These are phyloP conservation scores for Aspergillus texensis DNA, from an alignment of 2,329 filamentous ascomycete genomes.

Conservation along the genomic window DNA sequence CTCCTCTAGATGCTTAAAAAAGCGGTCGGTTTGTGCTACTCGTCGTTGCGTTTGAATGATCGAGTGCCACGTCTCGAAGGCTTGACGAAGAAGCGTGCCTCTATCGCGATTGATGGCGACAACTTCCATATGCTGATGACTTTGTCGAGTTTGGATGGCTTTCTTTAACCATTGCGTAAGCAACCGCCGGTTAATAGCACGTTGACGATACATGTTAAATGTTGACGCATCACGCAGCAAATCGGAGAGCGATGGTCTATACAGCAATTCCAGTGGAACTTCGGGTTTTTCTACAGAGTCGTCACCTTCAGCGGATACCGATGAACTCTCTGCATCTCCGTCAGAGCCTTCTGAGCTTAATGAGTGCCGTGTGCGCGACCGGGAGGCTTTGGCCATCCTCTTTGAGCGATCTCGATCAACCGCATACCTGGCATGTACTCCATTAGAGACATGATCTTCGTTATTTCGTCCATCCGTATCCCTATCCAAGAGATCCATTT, in stretches of 20 bases:
- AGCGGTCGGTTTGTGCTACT: slow-evolving; percentile 52
- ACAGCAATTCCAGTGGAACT: slow-evolving; percentile 44
- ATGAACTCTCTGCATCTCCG: slow-evolving; percentile 24
- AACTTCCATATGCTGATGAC: slow-evolving; percentile 42
- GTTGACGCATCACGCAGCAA: slow-evolving; percentile 55
- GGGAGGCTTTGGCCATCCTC: slow-evolving; percentile 28
- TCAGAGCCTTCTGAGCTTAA: slow-evolving; percentile 27
- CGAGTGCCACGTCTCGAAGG: slow-evolving; percentile 54
- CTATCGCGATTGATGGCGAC: slow-evolving; percentile 55
- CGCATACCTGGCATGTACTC: slow-evolving; percentile 30
- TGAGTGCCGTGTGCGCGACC: slow-evolving; percentile 20
- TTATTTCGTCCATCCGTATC: slow-evolving; percentile 22
- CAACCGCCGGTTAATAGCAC: slow-evolving; percentile 41
- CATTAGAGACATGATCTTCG: slow-evolving; percentile 25
- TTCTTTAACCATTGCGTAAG: slow-evolving; percentile 53
- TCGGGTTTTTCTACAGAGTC: slow-evolving; percentile 30
- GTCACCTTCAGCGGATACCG: slow-evolving; percentile 23
- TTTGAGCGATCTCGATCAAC: slow-evolving; percentile 34
- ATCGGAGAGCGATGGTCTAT: slow-evolving; percentile 54
- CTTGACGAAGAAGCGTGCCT: slow-evolving; percentile 54
- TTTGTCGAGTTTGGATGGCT: slow-evolving; percentile 41
- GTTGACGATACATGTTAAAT: slow-evolving; percentile 48
- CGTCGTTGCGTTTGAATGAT: slow-evolving; percentile 45
- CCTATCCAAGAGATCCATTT: slow-evolving; percentile 31
- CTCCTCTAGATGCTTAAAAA: slow-evolving; percentile 59